Percentiles rank a stretch among this genome's conserved stretches.
Conservation (phyloP, 2,329 filamentous ascomycete genomes). For the Cercospora sp. region DNA sequence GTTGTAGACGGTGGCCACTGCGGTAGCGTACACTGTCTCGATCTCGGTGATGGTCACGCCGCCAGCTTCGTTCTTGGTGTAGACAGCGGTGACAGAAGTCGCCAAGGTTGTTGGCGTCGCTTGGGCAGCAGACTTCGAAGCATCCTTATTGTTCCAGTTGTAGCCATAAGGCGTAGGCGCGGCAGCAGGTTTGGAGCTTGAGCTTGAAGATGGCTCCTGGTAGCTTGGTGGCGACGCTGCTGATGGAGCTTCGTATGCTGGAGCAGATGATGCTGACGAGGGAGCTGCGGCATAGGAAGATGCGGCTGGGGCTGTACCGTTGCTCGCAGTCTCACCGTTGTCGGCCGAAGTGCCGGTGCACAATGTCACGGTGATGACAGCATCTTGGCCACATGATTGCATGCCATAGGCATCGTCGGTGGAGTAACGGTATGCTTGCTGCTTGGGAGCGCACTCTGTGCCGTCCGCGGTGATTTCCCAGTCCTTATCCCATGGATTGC, state of each 20-base stretch:
- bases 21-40: conserved; percentile 32
- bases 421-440: conserved; percentile 42
- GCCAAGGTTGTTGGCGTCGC: conserved; percentile 27
- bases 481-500: conserved; percentile 42
- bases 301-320: conserved; percentile 13
- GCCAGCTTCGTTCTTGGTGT: conserved; percentile 20
- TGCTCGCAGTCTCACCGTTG: conserved; percentile 10
- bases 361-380: conserved; percentile 41
- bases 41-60: conserved; percentile 35
- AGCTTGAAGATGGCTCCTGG: conserved; percentile 12
- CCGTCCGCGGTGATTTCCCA: conserved; percentile 40
- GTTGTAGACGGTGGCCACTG: conserved; percentile 32
- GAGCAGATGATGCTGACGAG: conserved; percentile 10
- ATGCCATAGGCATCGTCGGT: conserved; percentile 44
- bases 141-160: conserved; percentile 22
- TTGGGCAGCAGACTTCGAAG: conserved; percentile 17
- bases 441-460: conserved; percentile 33
- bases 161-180: conserved; percentile 9
- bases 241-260: conserved; percentile 19
- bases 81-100: conserved; percentile 25
- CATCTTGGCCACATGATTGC: conserved; percentile 39
- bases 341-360: conserved; percentile 36
- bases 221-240: conserved; percentile 13
- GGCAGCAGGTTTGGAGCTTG: conserved; percentile 3
- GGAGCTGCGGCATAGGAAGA: conserved; percentile 15